phyloP scores from a whole-genome alignment of 2,329 filamentous ascomycete genomes.

The Fusarium sp. region DNA sequence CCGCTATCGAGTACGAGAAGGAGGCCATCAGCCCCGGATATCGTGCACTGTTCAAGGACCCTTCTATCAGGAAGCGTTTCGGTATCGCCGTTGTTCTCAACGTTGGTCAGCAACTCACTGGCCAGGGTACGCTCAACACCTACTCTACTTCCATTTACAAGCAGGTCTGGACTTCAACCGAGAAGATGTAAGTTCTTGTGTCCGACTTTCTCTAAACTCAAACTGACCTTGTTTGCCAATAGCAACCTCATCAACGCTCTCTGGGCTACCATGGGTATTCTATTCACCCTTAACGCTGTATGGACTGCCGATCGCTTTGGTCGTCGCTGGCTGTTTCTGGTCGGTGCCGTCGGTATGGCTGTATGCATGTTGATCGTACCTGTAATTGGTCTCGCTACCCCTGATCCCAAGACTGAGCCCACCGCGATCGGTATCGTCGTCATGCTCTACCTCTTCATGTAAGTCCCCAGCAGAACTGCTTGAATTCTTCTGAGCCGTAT shows the following conservation, averaged over 20 bases:
- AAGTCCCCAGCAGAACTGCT: neutral
- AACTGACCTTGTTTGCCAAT: neutral
- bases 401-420: slow-evolving; percentile 62
- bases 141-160: slow-evolving; percentile 80
- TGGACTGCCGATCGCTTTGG: slow-evolving; percentile 79
- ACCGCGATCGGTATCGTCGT: slow-evolving; percentile 76
- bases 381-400: slow-evolving; percentile 59
- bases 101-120: slow-evolving; percentile 75
- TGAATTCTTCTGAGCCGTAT: no score
- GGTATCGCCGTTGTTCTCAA: slow-evolving; percentile 72
- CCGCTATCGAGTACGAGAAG: slow-evolving; percentile 76
- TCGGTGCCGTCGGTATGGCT: slow-evolving; percentile 74
- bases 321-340: slow-evolving; percentile 73
- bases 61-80: slow-evolving; percentile 72
- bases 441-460: slow-evolving; percentile 69
- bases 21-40: slow-evolving; percentile 72
- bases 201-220: neutral
- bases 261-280: slow-evolving; percentile 75
- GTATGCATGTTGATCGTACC: slow-evolving; percentile 72
- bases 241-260: slow-evolving; percentile 75
- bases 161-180: slow-evolving; percentile 68
- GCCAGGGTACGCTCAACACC: slow-evolving; percentile 76
- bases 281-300: slow-evolving; percentile 77
- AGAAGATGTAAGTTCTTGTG: slow-evolving; percentile 58
- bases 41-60: slow-evolving; percentile 74